Percentiles rank a stretch among this genome's conserved stretches.
Evolutionary conservation across 768 basidiomycete species (phyloP).

Genomic region (Amanita polypyramis): DNA sequence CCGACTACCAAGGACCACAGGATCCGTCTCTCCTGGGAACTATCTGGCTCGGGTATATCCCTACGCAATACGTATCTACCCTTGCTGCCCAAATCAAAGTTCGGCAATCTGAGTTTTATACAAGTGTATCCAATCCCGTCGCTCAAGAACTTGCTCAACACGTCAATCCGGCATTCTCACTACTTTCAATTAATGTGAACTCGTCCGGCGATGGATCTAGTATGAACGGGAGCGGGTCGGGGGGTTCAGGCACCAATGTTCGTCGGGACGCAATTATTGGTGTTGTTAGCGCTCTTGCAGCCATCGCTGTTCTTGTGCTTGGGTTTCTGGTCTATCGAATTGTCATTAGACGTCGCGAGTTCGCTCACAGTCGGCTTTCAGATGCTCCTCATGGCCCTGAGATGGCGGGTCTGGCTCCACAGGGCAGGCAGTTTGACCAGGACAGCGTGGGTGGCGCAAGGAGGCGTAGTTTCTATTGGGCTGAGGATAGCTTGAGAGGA

Average conservation of each 20-base stretch:
- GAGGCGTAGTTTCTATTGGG: conserved; percentile 76
- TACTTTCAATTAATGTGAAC: conserved; percentile 37
- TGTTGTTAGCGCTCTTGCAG: conserved; percentile 76
- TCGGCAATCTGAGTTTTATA: conserved; percentile 56
- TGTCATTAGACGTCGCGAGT: conserved; percentile 53
- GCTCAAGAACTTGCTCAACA: conserved; percentile 49
- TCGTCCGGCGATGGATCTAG: conserved; percentile 13
- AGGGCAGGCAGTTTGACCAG: conserved; percentile 65
- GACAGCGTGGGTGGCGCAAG: conserved; percentile 66
- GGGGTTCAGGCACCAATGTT: conserved; percentile 21
- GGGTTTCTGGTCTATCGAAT: conserved; percentile 63
- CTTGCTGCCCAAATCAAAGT: conserved; percentile 61
- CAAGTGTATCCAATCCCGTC: conserved; percentile 29
- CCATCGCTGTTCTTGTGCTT: conserved; percentile 62
- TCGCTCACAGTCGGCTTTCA: conserved; percentile 62
- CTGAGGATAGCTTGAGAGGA: conserved; percentile 71
- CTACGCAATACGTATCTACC: conserved; percentile 35
- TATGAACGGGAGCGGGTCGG: conserved; percentile 14
- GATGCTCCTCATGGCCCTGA: conserved; percentile 31
- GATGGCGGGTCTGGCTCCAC: conserved; percentile 32
- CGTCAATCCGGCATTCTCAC: conserved; percentile 58
- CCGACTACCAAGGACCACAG: conserved; percentile 32
- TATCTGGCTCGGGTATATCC: conserved; percentile 64
- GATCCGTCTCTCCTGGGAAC: conserved; percentile 52
- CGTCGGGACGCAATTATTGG: conserved; percentile 87